Evolutionary conservation across 805 yeast species (phyloP).

Genomic region (Candida loeiensis): DNA sequence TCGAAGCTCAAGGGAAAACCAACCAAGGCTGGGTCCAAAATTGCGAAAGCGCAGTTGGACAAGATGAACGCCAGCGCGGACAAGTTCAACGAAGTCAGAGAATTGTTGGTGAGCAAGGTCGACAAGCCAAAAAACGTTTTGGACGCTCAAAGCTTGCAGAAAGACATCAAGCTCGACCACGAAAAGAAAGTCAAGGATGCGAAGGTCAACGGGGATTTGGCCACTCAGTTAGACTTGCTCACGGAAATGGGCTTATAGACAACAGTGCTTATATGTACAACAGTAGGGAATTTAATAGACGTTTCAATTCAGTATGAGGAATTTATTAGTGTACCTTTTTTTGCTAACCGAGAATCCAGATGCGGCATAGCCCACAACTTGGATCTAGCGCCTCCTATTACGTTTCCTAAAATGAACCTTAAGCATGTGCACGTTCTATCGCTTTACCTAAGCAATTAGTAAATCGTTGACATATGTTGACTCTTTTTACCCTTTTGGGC

Average conservation of each 20-base stretch:
- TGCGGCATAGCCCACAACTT: neutral
- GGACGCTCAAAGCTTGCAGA: constrained; percentile 30
- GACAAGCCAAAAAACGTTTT: constrained; percentile 27
- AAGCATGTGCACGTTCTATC: neutral
- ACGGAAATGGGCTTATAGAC: constrained; percentile 38
- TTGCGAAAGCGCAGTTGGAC: constrained; percentile 30
- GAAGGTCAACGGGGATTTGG: constrained; percentile 39
- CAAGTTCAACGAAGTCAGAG: constrained; percentile 21
- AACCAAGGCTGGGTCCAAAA: constrained; percentile 21
- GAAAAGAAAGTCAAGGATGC: constrained; percentile 25
- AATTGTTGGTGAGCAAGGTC: constrained; percentile 14
- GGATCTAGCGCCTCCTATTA: neutral
- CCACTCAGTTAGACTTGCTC: constrained; percentile 45
- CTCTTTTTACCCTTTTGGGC: constrained; percentile 6
- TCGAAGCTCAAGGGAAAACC: constrained; percentile 4
- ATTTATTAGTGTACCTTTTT: neutral
- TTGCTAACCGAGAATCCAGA: neutral
- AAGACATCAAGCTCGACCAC: constrained; percentile 40
- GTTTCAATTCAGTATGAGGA: neutral
- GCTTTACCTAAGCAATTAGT: neutral
- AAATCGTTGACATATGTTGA: neutral
- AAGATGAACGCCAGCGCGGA: constrained; percentile 30
- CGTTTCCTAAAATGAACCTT: neutral
- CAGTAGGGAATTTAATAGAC: neutral
- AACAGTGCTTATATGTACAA: neutral